Base-by-base conservation (phyloP, 169 alveolate species). In the Cryptosporidium viatorum region DNA sequence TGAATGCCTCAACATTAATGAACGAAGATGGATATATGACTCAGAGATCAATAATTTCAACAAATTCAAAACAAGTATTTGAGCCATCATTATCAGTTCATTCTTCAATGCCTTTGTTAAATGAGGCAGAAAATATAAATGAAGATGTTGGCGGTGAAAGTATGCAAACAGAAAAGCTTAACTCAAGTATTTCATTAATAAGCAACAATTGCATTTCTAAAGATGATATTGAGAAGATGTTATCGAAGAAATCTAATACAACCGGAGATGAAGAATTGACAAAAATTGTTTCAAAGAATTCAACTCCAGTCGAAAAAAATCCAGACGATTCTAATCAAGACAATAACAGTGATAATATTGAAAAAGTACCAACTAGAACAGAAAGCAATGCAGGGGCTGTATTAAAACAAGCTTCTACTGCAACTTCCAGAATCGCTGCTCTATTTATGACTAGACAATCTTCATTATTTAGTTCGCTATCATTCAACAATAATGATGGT, bases 401-500 rank as follows among this genome's bases (percentile, higher is more conserved):
- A 62, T 45, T 80, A 29, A 65, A 80, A 41, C 89, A 80, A n/a
- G 55, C 89, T 4, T 80, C 89, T 7, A 80, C 89, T 33, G 86
- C 86, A 52, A 73, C 86, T 55, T 73, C 86, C n/a, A 80, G 62
- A n/a, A 80, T 80, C 0, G 75, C 80, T 41, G 75, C 73, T 23
- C 9, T 80, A 45, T 65, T 80, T 80, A 62, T 65, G 75, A 43
- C 89, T 29, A 80, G 75, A 18, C 80, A 80, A 50, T 80, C 89
- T 41, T 80, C 89, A 12, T 41, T 80, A 0, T 73, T 73, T 51
- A 73, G 55, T 51, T 29, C 86, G 8, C 31, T 73, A 33, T 73
- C 86, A 37, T 4, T 73, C 71, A 35, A 50, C 85, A 71, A 51
- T 52, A 23, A 73, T 12, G 55, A 37, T 73, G 86, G 55, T 29